These are phyloP conservation scores for Musa balbisiana DNA, from an alignment of 202 grass and related monocot genomes.

Conservation along the genomic window DNA sequence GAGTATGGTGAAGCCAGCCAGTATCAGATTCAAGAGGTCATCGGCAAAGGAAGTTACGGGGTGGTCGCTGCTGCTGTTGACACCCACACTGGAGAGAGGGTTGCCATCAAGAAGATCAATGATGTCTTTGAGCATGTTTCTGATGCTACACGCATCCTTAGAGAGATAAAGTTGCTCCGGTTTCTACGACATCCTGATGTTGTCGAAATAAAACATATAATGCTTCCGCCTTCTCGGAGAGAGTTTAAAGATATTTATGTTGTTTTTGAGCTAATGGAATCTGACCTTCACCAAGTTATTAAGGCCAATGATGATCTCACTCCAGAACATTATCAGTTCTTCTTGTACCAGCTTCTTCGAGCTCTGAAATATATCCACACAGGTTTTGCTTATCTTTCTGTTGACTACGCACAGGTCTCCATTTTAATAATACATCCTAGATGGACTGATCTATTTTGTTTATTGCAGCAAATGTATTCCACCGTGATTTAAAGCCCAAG, in stretches of 20 bases:
- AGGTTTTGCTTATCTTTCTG: constrained; percentile 31
- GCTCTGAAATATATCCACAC: constrained; percentile 92
- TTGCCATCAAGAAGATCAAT: constrained; percentile 98
- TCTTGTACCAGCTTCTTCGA: constrained; percentile 89
- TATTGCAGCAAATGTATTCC: constrained; percentile 89
- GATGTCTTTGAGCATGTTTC: constrained; percentile 98
- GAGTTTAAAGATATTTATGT: constrained; percentile 91
- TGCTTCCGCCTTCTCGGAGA: constrained; percentile 88
- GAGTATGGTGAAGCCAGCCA: constrained; percentile 84
- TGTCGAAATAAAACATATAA: constrained; percentile 96
- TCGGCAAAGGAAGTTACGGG: constrained; percentile 92
- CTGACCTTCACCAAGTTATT: constrained; percentile 89
- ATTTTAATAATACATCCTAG: constrained; percentile 24
- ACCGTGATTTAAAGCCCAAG: constrained; percentile 92
- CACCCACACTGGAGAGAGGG: constrained; percentile 69
- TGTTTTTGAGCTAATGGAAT: constrained; percentile 96
- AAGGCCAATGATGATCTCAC: constrained; percentile 95
- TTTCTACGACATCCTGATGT: constrained; percentile 83
- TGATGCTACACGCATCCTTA: constrained; percentile 78
- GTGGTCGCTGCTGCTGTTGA: constrained; percentile 91
- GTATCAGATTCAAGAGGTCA: constrained; percentile 94
- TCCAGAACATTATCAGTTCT: constrained; percentile 85
- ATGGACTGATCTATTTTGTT: constrained; percentile 10
- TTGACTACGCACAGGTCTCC: neutral
- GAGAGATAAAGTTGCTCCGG: constrained; percentile 89